Base-by-base conservation (phyloP, 1,284 basidiomycete genomes). In the Pseudozyma tsukubaensis region DNA sequence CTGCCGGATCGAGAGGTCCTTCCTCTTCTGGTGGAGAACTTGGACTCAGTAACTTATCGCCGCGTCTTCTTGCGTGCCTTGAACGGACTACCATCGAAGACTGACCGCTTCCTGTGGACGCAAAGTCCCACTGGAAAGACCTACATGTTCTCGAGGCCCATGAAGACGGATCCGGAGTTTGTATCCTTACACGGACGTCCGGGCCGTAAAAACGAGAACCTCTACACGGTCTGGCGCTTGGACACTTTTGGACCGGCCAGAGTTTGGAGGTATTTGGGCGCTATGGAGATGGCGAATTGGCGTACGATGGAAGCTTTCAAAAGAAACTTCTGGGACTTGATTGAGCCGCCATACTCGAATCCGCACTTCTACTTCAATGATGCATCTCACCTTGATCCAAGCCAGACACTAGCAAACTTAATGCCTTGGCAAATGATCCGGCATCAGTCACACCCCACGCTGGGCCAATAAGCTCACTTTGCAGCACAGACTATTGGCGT, bases 191-290 rank as follows among this genome's bases (percentile, higher is more conserved):
- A 50, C 35, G 48, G 48, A 5, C 16, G 6, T 3, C 9, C 9
- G 9, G 51, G 45, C 3, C 5, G 0, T 2, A 21, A 24, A 24
- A n/a, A 10, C 2, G 13, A 43, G 13, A 52, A 60, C 19, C 3
- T 60, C 8, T 53, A 24, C 18, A 1, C 50, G 0, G 29, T 54
- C 29, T 60, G 59, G 59, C 44, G 51, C 3, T 29, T 47, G 4
- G 59, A 60, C 8, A n/a, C 11, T 10, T 11, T 42, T 32, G 51
- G 51, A 0, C n/a, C 21, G 8, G 34, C 29, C 24, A 35, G 29
- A 36, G 24, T 60, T 12, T 60, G 59, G 50, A 40, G 59, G 18
- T 60, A 60, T 32, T 29, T 54, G 50, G 50, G 59, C 4, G 39
- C 13, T 18, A 3, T 60, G 4, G 13, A 49, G 3, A 45, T 53